Evolutionary conservation across 2,329 filamentous ascomycete species (phyloP), one percentile per base, ranked within the genome.

Genomic region (Ilyonectria destructans): DNA sequence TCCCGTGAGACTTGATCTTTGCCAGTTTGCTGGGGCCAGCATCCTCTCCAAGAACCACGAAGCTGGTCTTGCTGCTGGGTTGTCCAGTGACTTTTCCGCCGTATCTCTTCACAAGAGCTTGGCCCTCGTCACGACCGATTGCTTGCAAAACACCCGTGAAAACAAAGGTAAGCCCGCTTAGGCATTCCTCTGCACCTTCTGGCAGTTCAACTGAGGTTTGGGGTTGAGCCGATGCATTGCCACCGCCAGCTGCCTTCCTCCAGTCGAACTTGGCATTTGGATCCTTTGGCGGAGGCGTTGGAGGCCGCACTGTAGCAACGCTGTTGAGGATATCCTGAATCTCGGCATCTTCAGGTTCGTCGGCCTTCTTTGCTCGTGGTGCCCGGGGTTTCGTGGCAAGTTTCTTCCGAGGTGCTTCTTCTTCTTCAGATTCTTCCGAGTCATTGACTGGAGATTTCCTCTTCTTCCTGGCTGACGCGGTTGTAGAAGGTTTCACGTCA

Each of bases 41-140:
- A 80, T 98, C 96, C 29, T 88, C 88, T 49, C 96, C 96, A 3
- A 99, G 87, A 17, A 99, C 93, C 52, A 99, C 95, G 78, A 94
- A 99, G 77, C 89, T 96, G 1, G 97, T 99, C 82, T 97, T 98
- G 77, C 91, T 93, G 78, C 96, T 98, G 21, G 97, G 96, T 6
- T 90, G 91, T 10, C 85, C 86, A 10, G 92, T 97, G 26, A 97
- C 91, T 82, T 97, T 98, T 60, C 96, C 96, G 48, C 96, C 97
- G 79, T 98, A 97, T 69, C 92, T 90, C 80, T 99, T 99, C 64
- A 98, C 94, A 19, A 99, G 85, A 49, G 89, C 91, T 72, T 95
- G 92, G 1, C 90, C 96, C 75, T 97, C 95, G 6, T 97, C 95
- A 68, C 96, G 91, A 51, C 93, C 91, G 64, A 98, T 88, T 0